These are phyloP conservation scores for Cornus kousa DNA, from an alignment of 148 eudicot genomes.

Conservation along the genomic window DNA sequence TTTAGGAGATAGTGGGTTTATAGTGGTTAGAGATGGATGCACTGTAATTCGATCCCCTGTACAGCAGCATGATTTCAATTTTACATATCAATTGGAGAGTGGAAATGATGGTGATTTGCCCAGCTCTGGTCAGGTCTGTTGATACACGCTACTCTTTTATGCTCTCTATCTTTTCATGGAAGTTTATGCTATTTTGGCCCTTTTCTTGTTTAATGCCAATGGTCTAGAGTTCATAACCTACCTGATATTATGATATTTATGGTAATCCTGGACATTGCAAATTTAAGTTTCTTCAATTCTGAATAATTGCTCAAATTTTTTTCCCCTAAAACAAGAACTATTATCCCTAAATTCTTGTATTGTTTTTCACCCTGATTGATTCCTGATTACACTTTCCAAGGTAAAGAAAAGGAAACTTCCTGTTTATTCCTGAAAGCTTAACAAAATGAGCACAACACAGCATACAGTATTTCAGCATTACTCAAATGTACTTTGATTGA, in stretches of 20 bases:
- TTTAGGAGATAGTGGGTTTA: slow-evolving; percentile 82
- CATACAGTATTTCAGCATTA: not conserved
- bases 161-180: not conserved
- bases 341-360: not conserved
- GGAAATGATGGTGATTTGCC: slow-evolving; percentile 75
- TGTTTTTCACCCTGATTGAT: not conserved
- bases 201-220: not conserved
- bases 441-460: not conserved
- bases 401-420: too few relatives aligned
- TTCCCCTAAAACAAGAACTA: too few relatives aligned
- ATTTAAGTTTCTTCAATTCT: too few relatives aligned
- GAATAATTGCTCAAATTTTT: too few relatives aligned
- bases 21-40: slow-evolving; percentile 78
- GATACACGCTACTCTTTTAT: not conserved
- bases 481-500: not conserved
- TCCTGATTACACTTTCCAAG: too few relatives aligned
- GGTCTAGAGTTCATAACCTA: not conserved
- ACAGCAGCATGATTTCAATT: slow-evolving; percentile 90
- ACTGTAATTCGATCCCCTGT: slow-evolving; percentile 75
- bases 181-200: not conserved
- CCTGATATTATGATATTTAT: not conserved
- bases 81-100: slow-evolving; percentile 77
- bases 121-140: slow-evolving; percentile 75
- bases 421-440: not conserved
- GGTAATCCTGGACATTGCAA: too few relatives aligned